Conservation (phyloP, 164 flowering plant genomes). For the Stephania yunnanensis region DNA sequence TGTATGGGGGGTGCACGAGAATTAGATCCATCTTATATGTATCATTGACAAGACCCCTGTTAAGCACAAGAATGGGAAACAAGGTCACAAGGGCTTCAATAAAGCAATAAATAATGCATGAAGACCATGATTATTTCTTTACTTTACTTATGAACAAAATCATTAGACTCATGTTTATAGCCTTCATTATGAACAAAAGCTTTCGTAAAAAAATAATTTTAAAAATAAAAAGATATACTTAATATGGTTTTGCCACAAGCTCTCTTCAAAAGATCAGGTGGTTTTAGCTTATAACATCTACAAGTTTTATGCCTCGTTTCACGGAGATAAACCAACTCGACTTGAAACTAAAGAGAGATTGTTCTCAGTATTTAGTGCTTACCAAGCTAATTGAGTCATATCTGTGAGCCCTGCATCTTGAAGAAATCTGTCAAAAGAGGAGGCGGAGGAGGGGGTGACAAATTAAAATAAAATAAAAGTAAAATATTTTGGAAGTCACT, state of each 20-base stretch:
- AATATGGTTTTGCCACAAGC: too few relatives aligned
- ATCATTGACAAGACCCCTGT: conserved; percentile 88
- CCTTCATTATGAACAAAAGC: too few relatives aligned
- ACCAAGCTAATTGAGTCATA: conserved; percentile 72
- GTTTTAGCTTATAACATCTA: background rate
- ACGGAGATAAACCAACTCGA: background rate
- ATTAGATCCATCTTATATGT: conserved; percentile 94
- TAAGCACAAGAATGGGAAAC: conserved; percentile 9
- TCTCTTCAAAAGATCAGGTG: too few relatives aligned
- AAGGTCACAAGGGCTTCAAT: background rate
- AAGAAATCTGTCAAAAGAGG: conserved; percentile 53
- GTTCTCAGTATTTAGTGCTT: conserved; percentile 15
- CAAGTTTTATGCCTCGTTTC: background rate
- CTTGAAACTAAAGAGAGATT: background rate
- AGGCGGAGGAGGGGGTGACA: background rate
- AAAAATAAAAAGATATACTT: too few relatives aligned
- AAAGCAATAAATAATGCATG: too few relatives aligned
- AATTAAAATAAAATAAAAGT: background rate
- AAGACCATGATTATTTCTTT: too few relatives aligned
- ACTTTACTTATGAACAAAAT: too few relatives aligned
- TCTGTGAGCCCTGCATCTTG: conserved; percentile 85
- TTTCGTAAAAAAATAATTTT: too few relatives aligned
- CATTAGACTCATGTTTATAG: too few relatives aligned
- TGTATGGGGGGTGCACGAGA: conserved; percentile 82
- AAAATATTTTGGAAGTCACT: background rate